Evolutionary conservation across 2,329 filamentous ascomycete genomes (phyloP).

Genomic region (Aspergillus piperis): DNA sequence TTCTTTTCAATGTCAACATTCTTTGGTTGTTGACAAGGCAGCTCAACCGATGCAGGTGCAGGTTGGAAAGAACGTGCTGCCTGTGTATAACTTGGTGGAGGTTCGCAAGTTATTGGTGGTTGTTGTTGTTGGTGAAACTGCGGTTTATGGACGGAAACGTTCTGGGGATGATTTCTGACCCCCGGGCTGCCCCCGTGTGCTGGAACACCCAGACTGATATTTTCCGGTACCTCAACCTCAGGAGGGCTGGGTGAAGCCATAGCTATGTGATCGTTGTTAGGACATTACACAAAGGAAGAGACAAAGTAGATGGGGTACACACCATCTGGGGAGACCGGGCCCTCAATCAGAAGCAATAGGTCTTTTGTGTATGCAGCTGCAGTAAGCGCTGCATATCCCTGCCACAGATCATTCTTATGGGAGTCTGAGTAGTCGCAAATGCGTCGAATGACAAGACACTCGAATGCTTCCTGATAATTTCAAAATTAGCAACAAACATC

Average conservation of each 20-base stretch:
- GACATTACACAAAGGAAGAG: neutral
- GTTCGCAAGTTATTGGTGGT: neutral
- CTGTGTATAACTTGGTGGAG: neutral
- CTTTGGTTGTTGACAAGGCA: neutral
- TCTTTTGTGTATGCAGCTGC: slow-evolving; percentile 16
- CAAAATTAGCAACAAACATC: neutral
- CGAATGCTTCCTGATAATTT: neutral
- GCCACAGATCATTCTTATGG: slow-evolving; percentile 16
- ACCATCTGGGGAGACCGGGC: neutral
- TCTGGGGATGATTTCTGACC: too few species aligned
- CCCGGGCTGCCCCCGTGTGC: neutral
- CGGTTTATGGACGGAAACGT: too few species aligned
- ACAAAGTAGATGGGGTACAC: neutral
- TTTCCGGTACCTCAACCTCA: neutral
- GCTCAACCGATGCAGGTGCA: neutral
- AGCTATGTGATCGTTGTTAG: neutral
- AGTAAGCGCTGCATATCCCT: slow-evolving; percentile 8
- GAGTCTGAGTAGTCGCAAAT: slow-evolving; percentile 15
- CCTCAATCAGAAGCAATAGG: neutral
- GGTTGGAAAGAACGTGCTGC: neutral
- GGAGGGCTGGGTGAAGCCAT: neutral
- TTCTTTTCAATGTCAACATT: neutral
- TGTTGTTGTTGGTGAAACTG: too few species aligned
- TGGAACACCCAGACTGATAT: neutral
- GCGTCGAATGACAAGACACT: slow-evolving; percentile 10